Evolutionary conservation across 345 rosid species (phyloP).

Genomic region (Litchi chinensis): DNA sequence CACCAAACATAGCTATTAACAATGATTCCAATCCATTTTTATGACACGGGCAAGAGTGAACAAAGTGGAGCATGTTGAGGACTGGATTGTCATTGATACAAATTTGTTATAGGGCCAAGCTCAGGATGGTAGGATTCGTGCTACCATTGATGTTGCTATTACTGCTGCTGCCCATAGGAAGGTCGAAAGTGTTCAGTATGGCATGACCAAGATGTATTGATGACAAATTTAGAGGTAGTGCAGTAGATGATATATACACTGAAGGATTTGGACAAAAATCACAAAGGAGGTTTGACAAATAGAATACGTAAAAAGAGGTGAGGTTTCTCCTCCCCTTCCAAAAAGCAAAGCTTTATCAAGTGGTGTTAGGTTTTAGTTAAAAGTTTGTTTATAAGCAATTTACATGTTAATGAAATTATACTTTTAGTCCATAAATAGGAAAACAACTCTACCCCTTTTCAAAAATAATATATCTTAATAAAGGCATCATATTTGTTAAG

Average conservation of each 20-base stretch:
- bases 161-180: conserved; percentile 61
- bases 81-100: conserved; percentile 57
- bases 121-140: conserved; percentile 60
- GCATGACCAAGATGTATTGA: conserved; percentile 74
- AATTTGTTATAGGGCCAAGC: conserved; percentile 60
- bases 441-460: neutral
- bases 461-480: too few relatives aligned
- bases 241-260: neutral
- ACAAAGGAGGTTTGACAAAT: neutral
- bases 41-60: conserved; percentile 63
- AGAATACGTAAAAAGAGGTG: conserved; percentile 14
- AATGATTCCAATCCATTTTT: conserved; percentile 79
- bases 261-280: neutral
- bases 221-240: neutral
- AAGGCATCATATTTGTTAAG: neutral
- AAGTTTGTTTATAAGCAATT: conserved; percentile 16
- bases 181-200: conserved; percentile 74
- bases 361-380: conserved; percentile 4
- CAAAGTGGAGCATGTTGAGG: conserved; percentile 56
- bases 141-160: conserved; percentile 43
- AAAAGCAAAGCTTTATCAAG: conserved; percentile 16
- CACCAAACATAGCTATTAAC: conserved; percentile 72
- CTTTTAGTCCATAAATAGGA: conserved; percentile 10
- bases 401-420: conserved; percentile 14
- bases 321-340: neutral